Evolutionary conservation across 139 green algal genomes (phyloP).

Genomic region (Astrephomene gubernaculifera): DNA sequence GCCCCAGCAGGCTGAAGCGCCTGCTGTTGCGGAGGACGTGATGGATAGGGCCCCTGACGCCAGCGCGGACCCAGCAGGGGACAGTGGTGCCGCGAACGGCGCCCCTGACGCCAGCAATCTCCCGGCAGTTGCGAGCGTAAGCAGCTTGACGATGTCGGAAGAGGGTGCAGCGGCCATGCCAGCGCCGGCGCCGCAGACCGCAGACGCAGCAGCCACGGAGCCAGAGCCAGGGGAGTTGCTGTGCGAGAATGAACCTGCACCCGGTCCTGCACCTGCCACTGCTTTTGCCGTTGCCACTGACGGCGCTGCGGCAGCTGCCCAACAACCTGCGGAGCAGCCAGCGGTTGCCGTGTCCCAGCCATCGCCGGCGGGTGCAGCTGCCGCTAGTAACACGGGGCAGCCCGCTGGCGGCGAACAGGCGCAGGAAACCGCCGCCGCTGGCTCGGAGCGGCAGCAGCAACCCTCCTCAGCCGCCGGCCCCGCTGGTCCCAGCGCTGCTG

Average conservation of each 20-base stretch:
- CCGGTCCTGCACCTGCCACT: not conserved
- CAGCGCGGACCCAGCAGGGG: not conserved
- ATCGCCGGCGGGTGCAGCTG: not conserved
- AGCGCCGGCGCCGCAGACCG: not conserved
- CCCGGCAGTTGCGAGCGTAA: not conserved
- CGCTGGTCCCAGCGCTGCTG: not conserved
- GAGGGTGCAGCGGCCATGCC: not conserved
- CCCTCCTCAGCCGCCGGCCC: not conserved
- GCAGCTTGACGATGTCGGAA: not conserved
- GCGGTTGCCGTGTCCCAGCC: not conserved
- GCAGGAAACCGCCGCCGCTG: not conserved
- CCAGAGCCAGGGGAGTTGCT: conserved; percentile 1
- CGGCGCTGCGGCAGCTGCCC: not conserved
- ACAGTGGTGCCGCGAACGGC: no score
- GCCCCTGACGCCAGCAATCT: not conserved
- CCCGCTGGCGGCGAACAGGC: not conserved
- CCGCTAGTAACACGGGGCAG: not conserved
- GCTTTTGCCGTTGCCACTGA: not conserved
- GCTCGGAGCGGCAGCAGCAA: not conserved
- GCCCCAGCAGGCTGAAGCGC: no score
- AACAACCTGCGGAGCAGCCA: not conserved
- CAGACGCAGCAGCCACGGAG: not conserved
- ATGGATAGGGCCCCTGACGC: no score
- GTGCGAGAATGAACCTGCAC: not conserved
- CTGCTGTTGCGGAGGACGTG: no score